Percentiles rank a stretch among this genome's conserved stretches.
These are phyloP conservation scores for Cyberlindnera lachancei DNA, from an alignment of 805 yeast genomes.

Conservation along the genomic window DNA sequence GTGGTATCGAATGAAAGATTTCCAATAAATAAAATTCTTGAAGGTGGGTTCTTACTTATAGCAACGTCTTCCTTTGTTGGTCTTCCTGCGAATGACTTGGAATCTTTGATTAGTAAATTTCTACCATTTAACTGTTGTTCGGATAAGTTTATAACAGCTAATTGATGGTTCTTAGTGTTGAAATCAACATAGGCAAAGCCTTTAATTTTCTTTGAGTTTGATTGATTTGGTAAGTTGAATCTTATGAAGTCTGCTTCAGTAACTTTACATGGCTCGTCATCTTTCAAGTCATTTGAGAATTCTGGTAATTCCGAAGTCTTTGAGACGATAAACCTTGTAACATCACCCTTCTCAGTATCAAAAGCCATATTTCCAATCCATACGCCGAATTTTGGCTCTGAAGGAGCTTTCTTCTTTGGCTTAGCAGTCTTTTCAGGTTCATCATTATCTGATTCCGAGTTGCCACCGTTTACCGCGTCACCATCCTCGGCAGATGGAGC, in stretches of 20 bases:
- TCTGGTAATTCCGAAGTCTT: conserved; percentile 41
- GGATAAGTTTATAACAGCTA: conserved; percentile 55
- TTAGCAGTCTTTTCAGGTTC: conserved; percentile 6
- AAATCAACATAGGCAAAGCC: conserved; percentile 94
- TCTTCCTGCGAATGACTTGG: conserved; percentile 79
- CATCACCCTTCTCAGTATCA: conserved; percentile 71
- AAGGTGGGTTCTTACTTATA: conserved; percentile 74
- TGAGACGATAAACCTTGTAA: conserved; percentile 53
- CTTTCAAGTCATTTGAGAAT: conserved; percentile 19
- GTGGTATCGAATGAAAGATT: conserved; percentile 90
- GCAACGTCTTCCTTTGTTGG: conserved; percentile 51
- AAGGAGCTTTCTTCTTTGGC: conserved; percentile 28
- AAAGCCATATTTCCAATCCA: conserved; percentile 94
- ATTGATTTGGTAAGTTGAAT: conserved; percentile 67
- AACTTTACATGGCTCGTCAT: conserved; percentile 31
- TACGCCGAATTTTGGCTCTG: conserved; percentile 52
- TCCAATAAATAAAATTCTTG: conserved; percentile 85
- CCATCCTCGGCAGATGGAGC: too few relatives aligned
- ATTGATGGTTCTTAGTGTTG: conserved; percentile 48
- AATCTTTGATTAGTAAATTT: conserved; percentile 75
- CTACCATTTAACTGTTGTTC: conserved; percentile 78
- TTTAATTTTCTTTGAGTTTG: conserved; percentile 48
- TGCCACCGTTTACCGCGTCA: too few relatives aligned
- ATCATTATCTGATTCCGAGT: conserved; percentile 22
- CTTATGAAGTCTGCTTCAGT: conserved; percentile 59